Percentiles rank a stretch among this genome's conserved stretches.
Conservation (phyloP, 352 stramenopile genomes). For the Globisporangium irregulare region DNA sequence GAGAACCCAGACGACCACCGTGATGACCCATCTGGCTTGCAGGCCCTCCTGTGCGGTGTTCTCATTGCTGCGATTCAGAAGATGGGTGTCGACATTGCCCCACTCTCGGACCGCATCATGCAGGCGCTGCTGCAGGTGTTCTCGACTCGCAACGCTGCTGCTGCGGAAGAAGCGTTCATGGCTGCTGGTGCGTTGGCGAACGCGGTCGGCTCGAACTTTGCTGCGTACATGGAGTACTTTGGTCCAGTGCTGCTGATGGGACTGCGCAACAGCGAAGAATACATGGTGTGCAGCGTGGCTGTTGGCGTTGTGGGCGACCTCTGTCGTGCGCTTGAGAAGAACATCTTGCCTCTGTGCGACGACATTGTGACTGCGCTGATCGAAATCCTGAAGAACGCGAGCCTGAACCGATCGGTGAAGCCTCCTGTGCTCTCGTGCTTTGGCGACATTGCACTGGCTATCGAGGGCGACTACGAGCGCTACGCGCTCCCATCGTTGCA, state of each 20-base stretch:
- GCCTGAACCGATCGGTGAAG: conserved; percentile 94
- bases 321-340: conserved; percentile 89
- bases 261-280: conserved; percentile 94
- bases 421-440: conserved; percentile 96
- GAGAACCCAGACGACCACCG: conserved; percentile 75
- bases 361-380: conserved; percentile 94
- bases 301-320: conserved; percentile 96
- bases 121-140: conserved; percentile 94
- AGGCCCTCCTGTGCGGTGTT: conserved; percentile 88
- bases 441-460: conserved; percentile 95
- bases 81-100: conserved; percentile 84
- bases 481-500: conserved; percentile 81
- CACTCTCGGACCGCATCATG: conserved; percentile 94
- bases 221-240: conserved; percentile 96
- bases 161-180: conserved; percentile 96
- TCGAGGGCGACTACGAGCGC: conserved; percentile 90
- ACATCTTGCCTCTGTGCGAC: conserved; percentile 93
- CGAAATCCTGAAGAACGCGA: conserved; percentile 93
- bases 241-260: conserved; percentile 90
- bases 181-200: conserved; percentile 92
- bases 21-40: conserved; percentile 68
- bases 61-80: conserved; percentile 94
- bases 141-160: conserved; percentile 90
- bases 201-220: conserved; percentile 89
- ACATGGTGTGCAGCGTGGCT: conserved; percentile 95